Conservation (phyloP, 768 basidiomycete species). For the Russula earlei region DNA sequence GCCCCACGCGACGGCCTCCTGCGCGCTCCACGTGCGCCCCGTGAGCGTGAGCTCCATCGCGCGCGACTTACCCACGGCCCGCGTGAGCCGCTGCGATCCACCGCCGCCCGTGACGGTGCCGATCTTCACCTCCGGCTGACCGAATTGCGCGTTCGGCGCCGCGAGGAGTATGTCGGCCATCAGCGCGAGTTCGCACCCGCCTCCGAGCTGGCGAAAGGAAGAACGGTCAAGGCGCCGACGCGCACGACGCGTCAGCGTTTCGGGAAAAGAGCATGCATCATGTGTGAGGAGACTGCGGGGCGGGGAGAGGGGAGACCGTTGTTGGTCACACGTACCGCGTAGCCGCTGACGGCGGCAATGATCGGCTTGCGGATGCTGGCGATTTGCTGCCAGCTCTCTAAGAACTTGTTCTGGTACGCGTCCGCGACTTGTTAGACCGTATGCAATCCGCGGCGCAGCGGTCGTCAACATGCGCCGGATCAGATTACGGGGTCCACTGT, state of each 20-base stretch:
- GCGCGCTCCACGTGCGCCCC: conserved; percentile 69
- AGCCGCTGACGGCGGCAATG: conserved; percentile 93
- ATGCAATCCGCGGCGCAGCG: too few relatives aligned
- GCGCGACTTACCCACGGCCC: conserved; percentile 81
- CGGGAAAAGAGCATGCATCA: too few relatives aligned
- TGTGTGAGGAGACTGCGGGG: background rate
- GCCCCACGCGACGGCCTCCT: conserved; percentile 82
- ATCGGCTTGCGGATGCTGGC: conserved; percentile 78
- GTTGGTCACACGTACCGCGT: conserved; percentile 54
- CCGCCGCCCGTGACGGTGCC: conserved; percentile 94
- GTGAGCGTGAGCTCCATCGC: conserved; percentile 94
- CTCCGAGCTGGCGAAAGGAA: conserved; percentile 65
- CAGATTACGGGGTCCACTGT: too few relatives aligned
- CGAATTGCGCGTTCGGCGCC: conserved; percentile 83
- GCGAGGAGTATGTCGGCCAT: conserved; percentile 95
- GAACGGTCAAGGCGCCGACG: background rate
- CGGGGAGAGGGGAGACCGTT: background rate
- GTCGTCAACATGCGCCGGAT: too few relatives aligned
- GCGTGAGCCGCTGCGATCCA: conserved; percentile 84
- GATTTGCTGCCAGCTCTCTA: conserved; percentile 75
- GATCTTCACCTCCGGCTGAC: conserved; percentile 93
- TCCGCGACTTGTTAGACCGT: conserved; percentile 73
- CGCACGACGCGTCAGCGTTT: background rate
- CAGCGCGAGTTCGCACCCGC: conserved; percentile 93
- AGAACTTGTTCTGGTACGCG: conserved; percentile 77